phyloP scores from a whole-genome alignment of 2,329 filamentous ascomycete species.

The Colletotrichum tabaci region DNA sequence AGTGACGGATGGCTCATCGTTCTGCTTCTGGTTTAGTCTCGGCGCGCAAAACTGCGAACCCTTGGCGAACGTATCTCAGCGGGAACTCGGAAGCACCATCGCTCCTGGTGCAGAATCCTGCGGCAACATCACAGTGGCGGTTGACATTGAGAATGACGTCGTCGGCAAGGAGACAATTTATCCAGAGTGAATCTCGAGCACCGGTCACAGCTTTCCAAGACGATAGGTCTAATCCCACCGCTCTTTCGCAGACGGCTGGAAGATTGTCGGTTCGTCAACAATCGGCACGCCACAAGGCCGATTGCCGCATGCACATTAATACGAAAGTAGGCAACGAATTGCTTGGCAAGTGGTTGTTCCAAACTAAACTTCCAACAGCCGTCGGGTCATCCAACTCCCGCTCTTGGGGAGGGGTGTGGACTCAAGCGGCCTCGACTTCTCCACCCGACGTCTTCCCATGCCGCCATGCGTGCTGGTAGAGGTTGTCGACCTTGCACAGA shows the following conservation, averaged over 20 bases:
- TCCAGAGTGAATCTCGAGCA: too few relatives aligned
- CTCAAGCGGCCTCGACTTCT: not conserved
- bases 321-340: not conserved
- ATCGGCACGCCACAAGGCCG: not conserved
- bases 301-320: not conserved
- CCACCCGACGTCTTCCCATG: constrained; percentile 16
- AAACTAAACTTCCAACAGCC: not conserved
- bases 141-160: not conserved
- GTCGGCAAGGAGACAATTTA: constrained; percentile 4
- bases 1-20: not conserved
- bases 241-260: too few relatives aligned
- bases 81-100: too few relatives aligned
- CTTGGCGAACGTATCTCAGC: too few relatives aligned
- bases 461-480: not conserved
- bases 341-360: not conserved
- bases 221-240: too few relatives aligned
- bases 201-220: too few relatives aligned
- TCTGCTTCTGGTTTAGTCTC: not conserved
- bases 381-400: not conserved
- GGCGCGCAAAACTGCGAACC: too few relatives aligned
- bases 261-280: not conserved
- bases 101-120: too few relatives aligned
- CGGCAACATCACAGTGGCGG: too few relatives aligned
- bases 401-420: not conserved
- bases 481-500: constrained; percentile 21